Evolutionary conservation across 352 stramenopile genomes (phyloP).

Genomic region (Pythium aristosporum): DNA sequence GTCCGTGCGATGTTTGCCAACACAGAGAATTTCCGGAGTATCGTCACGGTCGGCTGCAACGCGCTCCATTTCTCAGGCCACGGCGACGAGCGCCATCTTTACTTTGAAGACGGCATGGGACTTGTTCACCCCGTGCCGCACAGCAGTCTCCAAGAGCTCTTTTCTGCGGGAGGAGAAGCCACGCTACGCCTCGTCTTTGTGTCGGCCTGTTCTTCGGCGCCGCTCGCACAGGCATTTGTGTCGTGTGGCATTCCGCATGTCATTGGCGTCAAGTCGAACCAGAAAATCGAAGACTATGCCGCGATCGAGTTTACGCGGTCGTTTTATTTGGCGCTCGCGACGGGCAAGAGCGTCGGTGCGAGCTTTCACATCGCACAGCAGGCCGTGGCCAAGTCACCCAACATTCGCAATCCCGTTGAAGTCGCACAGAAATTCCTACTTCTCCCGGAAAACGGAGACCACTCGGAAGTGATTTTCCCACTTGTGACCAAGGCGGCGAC

Average conservation of each 20-base stretch:
- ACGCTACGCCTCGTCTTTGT: slow-evolving; percentile 74
- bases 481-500: slow-evolving; percentile 49
- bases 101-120: slow-evolving; percentile 93
- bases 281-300: slow-evolving; percentile 88
- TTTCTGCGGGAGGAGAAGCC: slow-evolving; percentile 42
- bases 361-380: slow-evolving; percentile 79
- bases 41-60: slow-evolving; percentile 89
- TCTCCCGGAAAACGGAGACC: slow-evolving; percentile 68
- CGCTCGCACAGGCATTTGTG: slow-evolving; percentile 83
- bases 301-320: slow-evolving; percentile 84
- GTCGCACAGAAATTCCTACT: slow-evolving; percentile 79
- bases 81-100: slow-evolving; percentile 89
- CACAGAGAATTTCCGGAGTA: slow-evolving; percentile 89
- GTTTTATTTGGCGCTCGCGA: slow-evolving; percentile 78
- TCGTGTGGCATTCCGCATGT: slow-evolving; percentile 90
- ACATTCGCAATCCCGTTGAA: slow-evolving; percentile 66
- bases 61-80: slow-evolving; percentile 96
- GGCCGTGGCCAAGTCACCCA: slow-evolving; percentile 72
- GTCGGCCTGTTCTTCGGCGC: slow-evolving; percentile 74
- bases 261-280: slow-evolving; percentile 83
- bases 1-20: slow-evolving; percentile 95
- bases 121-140: slow-evolving; percentile 77
- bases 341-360: slow-evolving; percentile 63
- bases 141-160: slow-evolving; percentile 65
- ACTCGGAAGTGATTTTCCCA: slow-evolving; percentile 83